A percentile compares a stretch with the other conserved stretches of the same genome.
These are phyloP conservation scores for Myxozyma nipponensis DNA, from an alignment of 805 yeast genomes.

Conservation along the genomic window DNA sequence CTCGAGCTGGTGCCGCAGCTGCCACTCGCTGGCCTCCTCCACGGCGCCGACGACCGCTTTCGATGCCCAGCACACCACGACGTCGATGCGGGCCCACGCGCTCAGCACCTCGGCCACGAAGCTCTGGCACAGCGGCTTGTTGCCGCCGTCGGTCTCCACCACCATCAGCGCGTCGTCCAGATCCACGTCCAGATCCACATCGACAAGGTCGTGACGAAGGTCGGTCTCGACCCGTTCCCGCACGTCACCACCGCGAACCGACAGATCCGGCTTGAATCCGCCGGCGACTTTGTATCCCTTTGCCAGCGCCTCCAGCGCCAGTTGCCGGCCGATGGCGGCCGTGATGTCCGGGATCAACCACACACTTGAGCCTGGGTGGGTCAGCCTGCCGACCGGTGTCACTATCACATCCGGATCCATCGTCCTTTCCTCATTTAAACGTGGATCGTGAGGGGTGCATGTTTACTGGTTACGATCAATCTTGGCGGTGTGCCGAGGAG, in stretches of 20 bases:
- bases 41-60: constrained; percentile 26
- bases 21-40: constrained; percentile 30
- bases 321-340: constrained; percentile 21
- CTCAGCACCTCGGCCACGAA: constrained; percentile 17
- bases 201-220: constrained; percentile 2
- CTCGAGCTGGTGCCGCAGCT: constrained; percentile 28
- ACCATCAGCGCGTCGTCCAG: constrained; percentile 22
- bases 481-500: background rate
- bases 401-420: background rate
- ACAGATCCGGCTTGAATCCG: constrained; percentile 13
- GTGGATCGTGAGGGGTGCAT: too few relatives aligned
- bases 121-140: constrained; percentile 30
- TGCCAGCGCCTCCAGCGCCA: constrained; percentile 21
- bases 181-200: background rate
- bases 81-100: constrained; percentile 26
- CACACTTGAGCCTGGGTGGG: constrained; percentile 14
- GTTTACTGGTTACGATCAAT: too few relatives aligned
- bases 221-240: background rate
- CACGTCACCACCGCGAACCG: background rate
- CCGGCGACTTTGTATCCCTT: constrained; percentile 26
- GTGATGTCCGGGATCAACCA: constrained; percentile 29
- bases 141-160: constrained; percentile 25
- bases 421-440: too few relatives aligned
- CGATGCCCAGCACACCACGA: constrained; percentile 16
- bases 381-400: background rate